Evolutionary conservation across 106 monocot species (phyloP).

Genomic region (Platanthera zijinensis): DNA sequence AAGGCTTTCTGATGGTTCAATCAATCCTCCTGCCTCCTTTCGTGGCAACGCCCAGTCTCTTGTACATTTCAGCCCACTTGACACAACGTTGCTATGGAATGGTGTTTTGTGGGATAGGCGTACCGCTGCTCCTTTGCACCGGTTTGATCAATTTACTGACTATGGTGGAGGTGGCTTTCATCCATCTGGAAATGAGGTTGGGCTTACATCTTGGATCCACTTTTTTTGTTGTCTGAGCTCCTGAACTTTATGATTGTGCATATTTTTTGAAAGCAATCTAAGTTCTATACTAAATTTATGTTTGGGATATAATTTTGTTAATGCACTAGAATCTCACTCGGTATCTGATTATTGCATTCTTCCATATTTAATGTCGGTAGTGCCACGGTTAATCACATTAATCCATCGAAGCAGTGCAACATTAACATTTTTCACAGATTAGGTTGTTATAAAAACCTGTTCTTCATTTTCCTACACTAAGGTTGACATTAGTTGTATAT

Average conservation of each 20-base stretch:
- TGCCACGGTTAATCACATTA: not conserved
- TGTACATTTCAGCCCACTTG: constrained; percentile 84
- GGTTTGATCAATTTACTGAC: constrained; percentile 94
- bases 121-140: constrained; percentile 53
- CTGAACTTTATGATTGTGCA: not conserved
- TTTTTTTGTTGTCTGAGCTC: not conserved
- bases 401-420: not conserved
- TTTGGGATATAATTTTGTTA: not conserved
- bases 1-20: constrained; percentile 44
- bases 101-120: constrained; percentile 88
- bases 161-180: constrained; percentile 98
- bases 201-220: not conserved
- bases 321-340: not conserved
- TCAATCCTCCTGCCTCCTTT: constrained; percentile 20
- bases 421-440: not conserved
- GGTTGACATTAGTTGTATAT: not conserved
- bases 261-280: not conserved
- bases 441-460: not conserved
- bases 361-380: not conserved
- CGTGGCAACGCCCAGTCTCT: constrained; percentile 52
- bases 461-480: not conserved
- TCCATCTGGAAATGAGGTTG: constrained; percentile 97
- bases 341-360: not conserved
- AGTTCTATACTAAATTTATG: not conserved
- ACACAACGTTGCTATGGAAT: constrained; percentile 88